phyloP scores from a whole-genome alignment of 306 rosid genomes.

The Trifolium repens region DNA sequence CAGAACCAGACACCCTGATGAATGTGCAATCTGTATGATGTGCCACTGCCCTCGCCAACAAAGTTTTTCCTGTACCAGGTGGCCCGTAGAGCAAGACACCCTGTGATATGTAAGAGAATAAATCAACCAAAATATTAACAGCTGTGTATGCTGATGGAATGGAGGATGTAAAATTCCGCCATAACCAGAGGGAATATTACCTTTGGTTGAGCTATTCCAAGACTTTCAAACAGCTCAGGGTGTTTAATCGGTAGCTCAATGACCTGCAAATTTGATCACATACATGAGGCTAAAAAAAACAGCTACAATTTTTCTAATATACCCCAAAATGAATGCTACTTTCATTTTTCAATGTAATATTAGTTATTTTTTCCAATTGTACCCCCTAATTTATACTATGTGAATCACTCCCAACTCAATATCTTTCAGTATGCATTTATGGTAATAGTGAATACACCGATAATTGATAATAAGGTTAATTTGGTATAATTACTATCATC shows the following conservation, averaged over 20 bases:
- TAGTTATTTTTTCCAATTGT: no score
- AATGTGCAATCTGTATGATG: conserved; percentile 99
- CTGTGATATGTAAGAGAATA: conserved; percentile 46
- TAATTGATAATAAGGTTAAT: no score
- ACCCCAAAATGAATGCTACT: no score
- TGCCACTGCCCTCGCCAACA: conserved; percentile 99
- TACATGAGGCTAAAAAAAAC: conserved; percentile 22
- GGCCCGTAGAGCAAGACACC: conserved; percentile 97
- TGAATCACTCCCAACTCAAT: no score
- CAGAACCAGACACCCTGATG: conserved; percentile 99
- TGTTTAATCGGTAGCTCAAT: conserved; percentile 98
- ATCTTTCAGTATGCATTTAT: no score
- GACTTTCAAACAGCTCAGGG: conserved; percentile 98
- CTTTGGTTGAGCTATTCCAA: conserved; percentile 99
- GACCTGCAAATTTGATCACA: conserved; percentile 59
- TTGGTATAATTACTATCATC: no score
- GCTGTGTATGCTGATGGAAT: background rate
- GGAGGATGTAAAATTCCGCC: background rate
- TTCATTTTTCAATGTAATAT: no score
- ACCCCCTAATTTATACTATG: no score
- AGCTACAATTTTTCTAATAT: background rate
- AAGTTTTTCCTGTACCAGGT: conserved; percentile 97
- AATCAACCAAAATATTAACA: conserved; percentile 22
- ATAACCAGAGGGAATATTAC: conserved; percentile 47
- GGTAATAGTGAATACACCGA: no score